Evolutionary conservation across 139 green algal species (phyloP).

Genomic region (Mychonastes homosphaera): DNA sequence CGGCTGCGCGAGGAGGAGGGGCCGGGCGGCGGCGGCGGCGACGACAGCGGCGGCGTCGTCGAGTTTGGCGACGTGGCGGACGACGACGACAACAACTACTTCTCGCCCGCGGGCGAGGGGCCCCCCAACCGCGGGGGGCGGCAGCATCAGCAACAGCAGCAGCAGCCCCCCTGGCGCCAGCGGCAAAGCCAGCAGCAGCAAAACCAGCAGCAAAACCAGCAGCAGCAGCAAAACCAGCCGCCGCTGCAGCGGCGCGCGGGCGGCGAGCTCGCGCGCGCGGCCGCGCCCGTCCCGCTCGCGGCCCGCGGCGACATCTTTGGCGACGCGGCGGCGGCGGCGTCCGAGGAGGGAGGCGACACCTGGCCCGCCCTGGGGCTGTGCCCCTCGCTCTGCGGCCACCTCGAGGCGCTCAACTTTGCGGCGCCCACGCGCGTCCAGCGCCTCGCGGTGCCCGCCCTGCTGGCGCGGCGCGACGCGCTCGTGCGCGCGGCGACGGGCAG

Average conservation of each 20-base stretch:
- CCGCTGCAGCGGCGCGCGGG: slow-evolving; percentile 4
- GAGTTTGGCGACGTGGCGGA: slow-evolving; percentile 19
- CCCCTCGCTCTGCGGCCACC: slow-evolving; percentile 25
- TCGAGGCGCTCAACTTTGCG: slow-evolving; percentile 48
- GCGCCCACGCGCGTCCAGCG: slow-evolving; percentile 40
- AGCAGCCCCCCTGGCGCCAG: neutral
- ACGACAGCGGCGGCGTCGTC: slow-evolving; percentile 1
- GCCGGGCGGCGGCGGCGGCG: neutral
- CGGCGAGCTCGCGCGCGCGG: slow-evolving; percentile 23
- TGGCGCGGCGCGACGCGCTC: slow-evolving; percentile 50
- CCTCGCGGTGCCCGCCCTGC: slow-evolving; percentile 22
- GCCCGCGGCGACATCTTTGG: slow-evolving; percentile 26
- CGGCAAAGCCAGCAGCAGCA: neutral
- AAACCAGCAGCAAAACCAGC: neutral
- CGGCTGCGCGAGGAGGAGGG: neutral
- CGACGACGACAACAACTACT: neutral
- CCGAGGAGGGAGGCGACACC: slow-evolving; percentile 6
- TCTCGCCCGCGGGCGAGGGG: too few species aligned
- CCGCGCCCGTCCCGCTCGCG: slow-evolving; percentile 15
- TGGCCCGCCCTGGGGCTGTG: slow-evolving; percentile 38
- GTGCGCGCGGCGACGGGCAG: slow-evolving; percentile 64
- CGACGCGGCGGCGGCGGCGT: neutral
- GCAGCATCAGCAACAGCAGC: neutral
- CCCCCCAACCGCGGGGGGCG: neutral
- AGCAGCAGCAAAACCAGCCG: slow-evolving; percentile 4